A percentile compares a stretch with the other conserved stretches of the same genome.
phyloP scores from a whole-genome alignment of 2,329 filamentous ascomycete genomes.

The Aureobasidium sp. region DNA sequence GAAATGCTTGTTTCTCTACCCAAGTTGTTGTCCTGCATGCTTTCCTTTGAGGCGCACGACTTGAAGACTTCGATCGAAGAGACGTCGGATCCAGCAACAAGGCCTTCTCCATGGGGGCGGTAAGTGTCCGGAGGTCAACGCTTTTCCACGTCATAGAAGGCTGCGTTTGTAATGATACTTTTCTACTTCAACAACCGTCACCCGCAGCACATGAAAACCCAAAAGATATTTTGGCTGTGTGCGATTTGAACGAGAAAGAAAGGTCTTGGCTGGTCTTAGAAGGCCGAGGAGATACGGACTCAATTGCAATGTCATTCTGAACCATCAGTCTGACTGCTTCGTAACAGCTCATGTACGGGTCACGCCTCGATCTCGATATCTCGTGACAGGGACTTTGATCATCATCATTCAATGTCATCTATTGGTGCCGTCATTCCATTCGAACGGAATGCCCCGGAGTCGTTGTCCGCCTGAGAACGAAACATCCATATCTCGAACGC shows the following conservation, averaged over 20 bases:
- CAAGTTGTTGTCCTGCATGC: neutral
- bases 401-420: neutral
- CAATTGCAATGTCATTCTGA: neutral
- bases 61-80: neutral
- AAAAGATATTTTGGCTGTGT: neutral
- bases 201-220: neutral
- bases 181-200: neutral
- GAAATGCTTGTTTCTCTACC: neutral
- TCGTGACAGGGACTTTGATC: neutral
- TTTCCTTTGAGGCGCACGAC: neutral
- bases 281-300: neutral
- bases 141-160: neutral
- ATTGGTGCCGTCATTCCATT: neutral
- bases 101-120: neutral
- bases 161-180: conserved; percentile 2
- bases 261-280: neutral
- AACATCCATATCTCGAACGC: neutral
- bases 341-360: neutral
- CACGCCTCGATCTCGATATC: neutral
- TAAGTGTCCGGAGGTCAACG: neutral
- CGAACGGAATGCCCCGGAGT: neutral
- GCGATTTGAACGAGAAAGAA: neutral
- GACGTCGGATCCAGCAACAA: neutral
- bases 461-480: neutral
- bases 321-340: neutral